Conservation (phyloP, 169 alveolate species). For the Plasmodium relictum region DNA sequence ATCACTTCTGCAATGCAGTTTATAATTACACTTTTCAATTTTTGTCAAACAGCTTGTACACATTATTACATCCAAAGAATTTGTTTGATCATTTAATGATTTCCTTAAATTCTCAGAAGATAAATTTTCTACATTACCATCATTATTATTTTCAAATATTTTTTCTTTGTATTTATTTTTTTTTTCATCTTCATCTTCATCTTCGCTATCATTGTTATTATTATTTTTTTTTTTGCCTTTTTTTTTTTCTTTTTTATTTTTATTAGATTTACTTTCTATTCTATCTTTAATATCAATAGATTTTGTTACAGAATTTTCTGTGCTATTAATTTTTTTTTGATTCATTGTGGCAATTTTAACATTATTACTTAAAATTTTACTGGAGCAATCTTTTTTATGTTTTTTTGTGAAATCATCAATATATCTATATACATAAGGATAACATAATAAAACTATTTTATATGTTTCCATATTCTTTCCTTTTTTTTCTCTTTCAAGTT, state of each 20-base stretch:
- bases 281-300: background rate
- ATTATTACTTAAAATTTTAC: conserved; percentile 68
- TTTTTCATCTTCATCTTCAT: background rate
- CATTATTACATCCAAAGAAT: conserved; percentile 62
- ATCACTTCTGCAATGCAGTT: conserved; percentile 88
- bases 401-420: conserved; percentile 64
- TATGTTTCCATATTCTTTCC: conserved; percentile 18
- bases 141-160: background rate
- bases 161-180: background rate
- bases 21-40: conserved; percentile 77
- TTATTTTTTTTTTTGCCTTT: background rate
- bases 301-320: background rate
- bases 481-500: conserved; percentile 33
- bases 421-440: conserved; percentile 71
- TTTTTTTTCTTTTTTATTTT: background rate
- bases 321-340: conserved; percentile 26
- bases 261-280: background rate
- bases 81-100: conserved; percentile 20
- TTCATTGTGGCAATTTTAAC: conserved; percentile 66
- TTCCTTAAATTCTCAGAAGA: background rate
- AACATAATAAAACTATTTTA: conserved; percentile 72
- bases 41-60: conserved; percentile 84
- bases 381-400: conserved; percentile 53
- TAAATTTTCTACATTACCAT: background rate
- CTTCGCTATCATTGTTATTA: background rate